Evolutionary conservation across 2,329 filamentous ascomycete genomes (phyloP).

Genomic region (Sphaerostilbella broomeana): DNA sequence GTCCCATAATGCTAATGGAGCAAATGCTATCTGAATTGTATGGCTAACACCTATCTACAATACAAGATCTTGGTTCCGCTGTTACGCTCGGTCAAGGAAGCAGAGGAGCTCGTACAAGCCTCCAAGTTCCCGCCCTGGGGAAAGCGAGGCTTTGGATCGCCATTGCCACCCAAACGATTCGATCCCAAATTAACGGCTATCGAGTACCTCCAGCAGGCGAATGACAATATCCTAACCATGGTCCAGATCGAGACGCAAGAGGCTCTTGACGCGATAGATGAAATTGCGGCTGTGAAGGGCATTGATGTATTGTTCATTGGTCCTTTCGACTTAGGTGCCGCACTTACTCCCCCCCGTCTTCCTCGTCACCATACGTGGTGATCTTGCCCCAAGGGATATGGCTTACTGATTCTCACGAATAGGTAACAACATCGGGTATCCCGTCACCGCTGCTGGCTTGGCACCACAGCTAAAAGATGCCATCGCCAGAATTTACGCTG

Average conservation of each 20-base stretch:
- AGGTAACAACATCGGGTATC: conserved; percentile 55
- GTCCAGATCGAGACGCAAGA: conserved; percentile 63
- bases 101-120: conserved; percentile 37
- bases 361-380: too few species aligned
- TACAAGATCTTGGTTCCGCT: conserved; percentile 40
- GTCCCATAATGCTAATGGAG: conserved; percentile 23
- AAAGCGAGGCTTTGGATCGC: conserved; percentile 43
- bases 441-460: conserved; percentile 55
- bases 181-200: conserved; percentile 37
- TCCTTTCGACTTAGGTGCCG: conserved; percentile 54
- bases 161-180: conserved; percentile 38
- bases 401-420: neutral
- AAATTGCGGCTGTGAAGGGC: conserved; percentile 53
- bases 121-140: conserved; percentile 47
- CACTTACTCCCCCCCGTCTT: too few species aligned
- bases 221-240: conserved; percentile 51
- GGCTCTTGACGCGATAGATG: conserved; percentile 53
- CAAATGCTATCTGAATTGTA: neutral
- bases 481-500: conserved; percentile 50
- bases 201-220: conserved; percentile 44
- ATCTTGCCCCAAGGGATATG: too few species aligned
- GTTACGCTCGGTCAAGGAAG: conserved; percentile 38
- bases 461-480: conserved; percentile 52
- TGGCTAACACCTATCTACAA: conserved; percentile 12
- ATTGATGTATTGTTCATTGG: conserved; percentile 60